phyloP scores from a whole-genome alignment of 208 protist species.

The Trichomonas gallinae region DNA sequence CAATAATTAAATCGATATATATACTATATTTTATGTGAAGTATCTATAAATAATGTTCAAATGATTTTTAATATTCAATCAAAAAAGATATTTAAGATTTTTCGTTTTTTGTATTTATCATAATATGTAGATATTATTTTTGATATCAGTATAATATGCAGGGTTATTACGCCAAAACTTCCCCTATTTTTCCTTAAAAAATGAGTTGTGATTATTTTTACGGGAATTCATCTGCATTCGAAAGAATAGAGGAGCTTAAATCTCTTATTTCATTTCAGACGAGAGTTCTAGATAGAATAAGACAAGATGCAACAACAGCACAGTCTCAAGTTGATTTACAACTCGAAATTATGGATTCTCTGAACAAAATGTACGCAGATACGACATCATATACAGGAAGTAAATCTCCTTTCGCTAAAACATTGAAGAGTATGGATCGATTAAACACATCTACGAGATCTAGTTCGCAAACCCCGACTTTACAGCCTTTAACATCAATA shows the following conservation, averaged over 20 bases:
- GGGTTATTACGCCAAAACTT: no score
- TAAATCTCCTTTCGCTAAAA: background rate
- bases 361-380: background rate
- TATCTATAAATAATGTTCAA: no score
- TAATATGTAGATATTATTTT: no score
- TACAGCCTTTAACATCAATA: background rate
- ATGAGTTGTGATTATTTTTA: no score
- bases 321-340: background rate
- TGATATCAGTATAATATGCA: no score
- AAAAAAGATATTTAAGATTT: no score
- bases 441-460: background rate
- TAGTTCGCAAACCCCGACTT: background rate
- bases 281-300: background rate
- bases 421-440: background rate
- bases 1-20: no score
- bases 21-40: no score
- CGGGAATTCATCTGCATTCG: background rate
- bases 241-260: background rate
- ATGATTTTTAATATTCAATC: no score
- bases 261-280: background rate
- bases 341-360: background rate
- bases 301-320: background rate
- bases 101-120: no score
- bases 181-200: no score
- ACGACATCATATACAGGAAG: background rate